Conservation (phyloP, 2,329 filamentous ascomycete genomes). For the Mollisiaceae sp. region DNA sequence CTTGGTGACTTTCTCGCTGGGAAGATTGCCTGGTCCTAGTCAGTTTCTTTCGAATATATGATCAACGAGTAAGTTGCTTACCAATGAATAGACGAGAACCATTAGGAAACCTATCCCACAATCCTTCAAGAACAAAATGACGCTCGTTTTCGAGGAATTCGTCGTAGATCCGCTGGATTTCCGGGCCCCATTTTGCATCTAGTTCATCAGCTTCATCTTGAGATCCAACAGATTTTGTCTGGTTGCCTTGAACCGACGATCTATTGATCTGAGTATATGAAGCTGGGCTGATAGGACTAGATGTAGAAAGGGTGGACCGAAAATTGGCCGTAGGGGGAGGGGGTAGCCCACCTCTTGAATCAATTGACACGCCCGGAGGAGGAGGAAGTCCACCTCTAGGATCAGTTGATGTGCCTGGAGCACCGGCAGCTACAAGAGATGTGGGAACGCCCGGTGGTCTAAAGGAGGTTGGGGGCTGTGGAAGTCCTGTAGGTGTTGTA, state of each 20-base stretch:
- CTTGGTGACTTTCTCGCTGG: slow-evolving; percentile 91
- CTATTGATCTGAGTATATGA: slow-evolving; percentile 32
- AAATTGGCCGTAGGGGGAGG: slow-evolving; percentile 22
- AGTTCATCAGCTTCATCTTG: slow-evolving; percentile 40
- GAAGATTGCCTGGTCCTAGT: slow-evolving; percentile 74
- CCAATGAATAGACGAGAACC: slow-evolving; percentile 83
- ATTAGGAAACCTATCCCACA: slow-evolving; percentile 81
- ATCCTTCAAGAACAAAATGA: slow-evolving; percentile 75
- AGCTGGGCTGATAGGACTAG: slow-evolving; percentile 34
- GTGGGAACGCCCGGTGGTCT: slow-evolving; percentile 38
- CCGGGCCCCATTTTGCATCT: slow-evolving; percentile 46
- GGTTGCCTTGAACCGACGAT: slow-evolving; percentile 29
- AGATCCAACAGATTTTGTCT: slow-evolving; percentile 29
- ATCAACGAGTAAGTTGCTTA: slow-evolving; percentile 48
- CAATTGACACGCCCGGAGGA: slow-evolving; percentile 42
- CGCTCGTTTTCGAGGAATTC: slow-evolving; percentile 75
- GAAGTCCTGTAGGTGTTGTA: slow-evolving; percentile 36
- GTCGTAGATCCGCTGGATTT: slow-evolving; percentile 72
- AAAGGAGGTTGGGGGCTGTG: slow-evolving; percentile 38
- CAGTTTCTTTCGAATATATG: slow-evolving; percentile 32
- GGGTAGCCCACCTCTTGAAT: slow-evolving; percentile 19
- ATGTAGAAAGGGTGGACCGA: slow-evolving; percentile 8
- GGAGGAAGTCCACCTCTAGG: slow-evolving; percentile 42
- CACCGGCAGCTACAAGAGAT: slow-evolving; percentile 40
- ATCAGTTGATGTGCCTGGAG: slow-evolving; percentile 43